Evolutionary conservation across 306 rosid genomes (phyloP), one percentile per base, ranked within the genome.

Genomic region (Sphenostylis stenocarpa): DNA sequence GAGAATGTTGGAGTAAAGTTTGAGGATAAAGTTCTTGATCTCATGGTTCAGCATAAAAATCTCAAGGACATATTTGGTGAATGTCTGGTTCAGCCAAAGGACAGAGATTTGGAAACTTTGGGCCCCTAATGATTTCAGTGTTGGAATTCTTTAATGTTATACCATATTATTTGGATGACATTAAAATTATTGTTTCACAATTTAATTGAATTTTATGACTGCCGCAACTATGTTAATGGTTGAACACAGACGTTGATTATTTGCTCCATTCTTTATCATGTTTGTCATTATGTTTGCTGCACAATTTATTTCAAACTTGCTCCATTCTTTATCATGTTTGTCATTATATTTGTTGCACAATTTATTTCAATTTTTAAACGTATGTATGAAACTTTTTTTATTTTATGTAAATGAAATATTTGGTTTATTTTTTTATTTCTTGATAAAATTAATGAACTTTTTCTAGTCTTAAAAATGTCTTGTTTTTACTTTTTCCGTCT

Each of bases 11-110:
- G 69, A 6, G 55, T 3, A 1, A 33, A 26, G 33, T 17, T 55
- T 31, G 83, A 77, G 44, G 87, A 84, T 77, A 1, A 1, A 51
- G 31, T 84, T 49, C 75, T 84, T 47, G 80, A 84, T 51, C 1
- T 2, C 34, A 67, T 80, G 87, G 31, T 67, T 10, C 11, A 7
- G 26, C 85, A 81, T 11, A 58, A 29, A 2, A 72, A 61, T 2
- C 77, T 84, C 8, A 81, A 77, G 73, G 87, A 84, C 51, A 48
- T 80, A 70, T 84, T 84, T 53, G 74, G 33, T 9, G 55, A 68
- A 7, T 61, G 76, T 11, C 29, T 58, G 16, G 52, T 47, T 14
- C 73, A 72, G 20, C 76, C 83, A 0, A 72, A 61, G 70, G 83
- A 80, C 7, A 38, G 17, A 49, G 74, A 60, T 47, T 77, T 65